Evolutionary conservation across 352 stramenopile species (phyloP).

Genomic region (Phytophthora ramorum): DNA sequence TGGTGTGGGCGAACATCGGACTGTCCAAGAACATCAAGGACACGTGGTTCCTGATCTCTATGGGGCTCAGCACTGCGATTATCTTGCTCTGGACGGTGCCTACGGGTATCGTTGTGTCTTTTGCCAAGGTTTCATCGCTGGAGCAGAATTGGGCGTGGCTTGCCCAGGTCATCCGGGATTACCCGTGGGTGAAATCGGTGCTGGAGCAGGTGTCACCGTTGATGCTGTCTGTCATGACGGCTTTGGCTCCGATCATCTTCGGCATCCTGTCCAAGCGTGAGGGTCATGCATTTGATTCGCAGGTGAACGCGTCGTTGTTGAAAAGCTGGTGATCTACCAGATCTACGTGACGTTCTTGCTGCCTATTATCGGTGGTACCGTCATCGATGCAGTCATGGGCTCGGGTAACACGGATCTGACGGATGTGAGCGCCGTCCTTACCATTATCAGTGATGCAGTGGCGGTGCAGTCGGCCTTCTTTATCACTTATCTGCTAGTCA

Average conservation of each 20-base stretch:
- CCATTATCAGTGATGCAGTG: constrained; percentile 64
- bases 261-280: constrained; percentile 82
- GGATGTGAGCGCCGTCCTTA: constrained; percentile 54
- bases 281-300: constrained; percentile 71
- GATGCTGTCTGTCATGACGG: constrained; percentile 82
- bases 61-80: constrained; percentile 63
- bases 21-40: constrained; percentile 78
- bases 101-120: constrained; percentile 76
- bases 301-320: constrained; percentile 73
- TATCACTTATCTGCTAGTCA: constrained; percentile 82
- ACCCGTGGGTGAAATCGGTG: constrained; percentile 76
- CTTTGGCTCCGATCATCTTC: constrained; percentile 86
- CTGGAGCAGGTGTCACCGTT: constrained; percentile 81
- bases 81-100: constrained; percentile 89
- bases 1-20: constrained; percentile 86
- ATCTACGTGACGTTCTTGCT: constrained; percentile 85
- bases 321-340: constrained; percentile 88
- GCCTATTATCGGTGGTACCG: constrained; percentile 84
- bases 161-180: constrained; percentile 45
- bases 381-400: constrained; percentile 76
- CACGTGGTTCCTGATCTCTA: constrained; percentile 74
- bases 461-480: constrained; percentile 85
- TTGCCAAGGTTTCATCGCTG: constrained; percentile 72
- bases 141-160: constrained; percentile 61
- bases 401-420: constrained; percentile 52